Base-by-base conservation (phyloP, 805 yeast genomes). In the Blastobotrys robertii region DNA sequence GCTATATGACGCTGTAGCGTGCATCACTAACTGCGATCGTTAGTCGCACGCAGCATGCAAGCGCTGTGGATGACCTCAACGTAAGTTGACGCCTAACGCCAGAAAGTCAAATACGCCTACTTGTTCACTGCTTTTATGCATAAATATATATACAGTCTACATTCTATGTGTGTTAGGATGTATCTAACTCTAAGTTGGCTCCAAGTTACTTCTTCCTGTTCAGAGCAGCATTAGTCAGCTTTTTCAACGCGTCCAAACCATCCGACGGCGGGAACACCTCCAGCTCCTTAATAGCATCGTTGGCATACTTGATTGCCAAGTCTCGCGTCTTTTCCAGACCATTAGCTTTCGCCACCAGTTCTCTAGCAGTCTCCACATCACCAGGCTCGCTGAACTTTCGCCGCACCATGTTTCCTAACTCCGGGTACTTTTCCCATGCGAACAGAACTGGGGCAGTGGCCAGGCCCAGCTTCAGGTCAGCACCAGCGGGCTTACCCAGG, bases 381-480 rank as follows among this genome's bases (percentile, higher is more conserved):
- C 94, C 95, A 1, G 79, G 76, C 44, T 76, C 66, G 37, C 73
- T 70, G 62, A 92, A 92, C 62, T 90, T 86, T 46, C 97, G 75
- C 16, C 77, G 77, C 53, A 92, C 87, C 55, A 90, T 63, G 31
- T 76, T 79, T 2, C 97, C 97, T 38, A 92, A 69, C 45, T 80
- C 82, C 0, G 95, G 94, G 54, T 76, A 78, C 55, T 81, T 76
- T 55, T 76, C 79, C 98, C 98, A 92, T 1, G 98, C 97, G 63
- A 73, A 92, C 43, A 92, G 67, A 2, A 90, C 87, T 1, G 98
- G 98, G 0, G 97, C 97, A 0, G 98, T 92, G 1, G 97, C 97
- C 53, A 92, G 72, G 0, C 98, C 98, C 36, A 92, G 69, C 60
- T 88, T 78, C 53, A 92, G 71, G 65, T 92, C 98, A 3, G 96